Evolutionary conservation across 1,284 basidiomycete species (phyloP).

Genomic region (Cryptococcus jaspeensis): DNA sequence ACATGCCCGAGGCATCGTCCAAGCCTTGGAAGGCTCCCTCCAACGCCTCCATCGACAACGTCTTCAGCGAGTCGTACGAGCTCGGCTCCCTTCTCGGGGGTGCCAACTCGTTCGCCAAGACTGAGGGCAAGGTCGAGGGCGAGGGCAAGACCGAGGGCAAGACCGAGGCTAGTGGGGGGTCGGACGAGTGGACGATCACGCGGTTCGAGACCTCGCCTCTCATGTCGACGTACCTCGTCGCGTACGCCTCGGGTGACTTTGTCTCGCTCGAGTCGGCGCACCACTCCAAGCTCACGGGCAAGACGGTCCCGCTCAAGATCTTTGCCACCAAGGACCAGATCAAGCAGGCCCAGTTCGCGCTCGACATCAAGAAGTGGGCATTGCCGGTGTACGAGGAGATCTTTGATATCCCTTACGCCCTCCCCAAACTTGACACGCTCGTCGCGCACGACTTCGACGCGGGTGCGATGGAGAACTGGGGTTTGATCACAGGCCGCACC

Average conservation of each 20-base stretch:
- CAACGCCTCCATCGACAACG: slow-evolving; percentile 34
- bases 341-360: slow-evolving; percentile 64
- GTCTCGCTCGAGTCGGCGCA: slow-evolving; percentile 72
- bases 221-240: slow-evolving; percentile 90
- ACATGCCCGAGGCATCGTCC: slow-evolving; percentile 75
- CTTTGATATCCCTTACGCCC: slow-evolving; percentile 85
- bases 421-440: slow-evolving; percentile 89
- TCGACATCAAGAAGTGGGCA: slow-evolving; percentile 84
- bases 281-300: slow-evolving; percentile 76
- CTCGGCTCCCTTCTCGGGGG: slow-evolving; percentile 46
- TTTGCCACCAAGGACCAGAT: slow-evolving; percentile 89
- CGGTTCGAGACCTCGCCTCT: slow-evolving; percentile 72
- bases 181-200: slow-evolving; percentile 68
- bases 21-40: slow-evolving; percentile 47
- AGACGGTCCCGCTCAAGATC: slow-evolving; percentile 77
- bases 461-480: slow-evolving; percentile 96
- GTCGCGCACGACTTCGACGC: slow-evolving; percentile 82
- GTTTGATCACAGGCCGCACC: slow-evolving; percentile 87
- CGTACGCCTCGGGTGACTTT: slow-evolving; percentile 85
- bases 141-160: slow-evolving; percentile 50
- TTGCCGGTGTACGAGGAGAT: slow-evolving; percentile 91
- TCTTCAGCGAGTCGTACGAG: slow-evolving; percentile 44
- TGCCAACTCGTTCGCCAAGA: slow-evolving; percentile 35
- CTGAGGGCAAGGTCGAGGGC: slow-evolving; percentile 33
- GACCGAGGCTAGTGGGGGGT: slow-evolving; percentile 44